Evolutionary conservation across 2,329 filamentous ascomycete genomes (phyloP).

Genomic region (Colletotrichum kahawae): DNA sequence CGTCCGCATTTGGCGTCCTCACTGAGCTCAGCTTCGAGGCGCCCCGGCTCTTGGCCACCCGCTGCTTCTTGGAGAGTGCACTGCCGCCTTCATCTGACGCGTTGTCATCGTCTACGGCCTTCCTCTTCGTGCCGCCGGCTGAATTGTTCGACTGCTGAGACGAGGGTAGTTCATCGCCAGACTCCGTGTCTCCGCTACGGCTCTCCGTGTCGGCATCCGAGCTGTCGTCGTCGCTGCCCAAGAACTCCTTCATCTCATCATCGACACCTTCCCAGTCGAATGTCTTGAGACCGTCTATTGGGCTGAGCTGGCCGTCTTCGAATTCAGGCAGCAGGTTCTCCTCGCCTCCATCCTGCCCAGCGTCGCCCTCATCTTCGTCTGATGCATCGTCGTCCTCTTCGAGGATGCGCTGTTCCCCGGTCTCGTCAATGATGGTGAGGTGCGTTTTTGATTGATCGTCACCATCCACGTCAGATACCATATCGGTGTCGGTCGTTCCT

Average conservation of each 20-base stretch:
- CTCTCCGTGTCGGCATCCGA: slow-evolving; percentile 41
- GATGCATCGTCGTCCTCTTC: slow-evolving; percentile 39
- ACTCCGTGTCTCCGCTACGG: slow-evolving; percentile 17
- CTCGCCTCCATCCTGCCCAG: slow-evolving; percentile 42
- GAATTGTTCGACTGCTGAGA: slow-evolving; percentile 1
- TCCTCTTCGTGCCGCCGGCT: slow-evolving; percentile 16
- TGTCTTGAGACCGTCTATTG: slow-evolving; percentile 59
- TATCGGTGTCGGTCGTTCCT: slow-evolving; percentile 29
- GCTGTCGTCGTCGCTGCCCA: slow-evolving; percentile 60
- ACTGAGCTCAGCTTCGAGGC: slow-evolving; percentile 53
- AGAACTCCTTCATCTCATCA: slow-evolving; percentile 77
- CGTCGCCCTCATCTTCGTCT: slow-evolving; percentile 36
- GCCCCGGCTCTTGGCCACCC: slow-evolving; percentile 48
- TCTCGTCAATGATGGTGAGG: slow-evolving; percentile 46
- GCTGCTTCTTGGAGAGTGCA: slow-evolving; percentile 56
- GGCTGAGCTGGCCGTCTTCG: slow-evolving; percentile 49
- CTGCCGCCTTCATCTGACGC: slow-evolving; percentile 28
- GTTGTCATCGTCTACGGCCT: slow-evolving; percentile 27
- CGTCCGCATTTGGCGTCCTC: slow-evolving; percentile 43
- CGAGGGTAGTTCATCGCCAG: slow-evolving; percentile 21
- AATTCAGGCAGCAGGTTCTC: slow-evolving; percentile 57
- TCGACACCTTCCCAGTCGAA: slow-evolving; percentile 70
- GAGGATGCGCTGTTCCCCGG: slow-evolving; percentile 45
- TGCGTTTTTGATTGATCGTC: slow-evolving; percentile 48
- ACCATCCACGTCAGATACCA: slow-evolving; percentile 20